Evolutionary conservation across 257 asterid genomes (phyloP), one percentile per base, ranked within the genome.

Genomic region (Paulownia fortunei): DNA sequence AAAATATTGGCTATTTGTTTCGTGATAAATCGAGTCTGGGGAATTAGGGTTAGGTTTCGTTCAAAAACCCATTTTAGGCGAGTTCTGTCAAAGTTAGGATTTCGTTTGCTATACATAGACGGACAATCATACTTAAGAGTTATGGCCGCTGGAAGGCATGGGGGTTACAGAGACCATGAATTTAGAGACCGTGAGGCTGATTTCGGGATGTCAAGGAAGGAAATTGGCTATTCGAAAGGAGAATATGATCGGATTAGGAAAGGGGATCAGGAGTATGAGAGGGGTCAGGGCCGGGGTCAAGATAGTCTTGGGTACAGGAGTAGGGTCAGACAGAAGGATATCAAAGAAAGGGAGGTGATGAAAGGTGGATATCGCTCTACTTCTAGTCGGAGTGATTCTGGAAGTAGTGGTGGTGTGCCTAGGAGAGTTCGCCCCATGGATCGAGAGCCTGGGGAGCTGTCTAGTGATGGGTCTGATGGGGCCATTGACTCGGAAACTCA

Each of bases 391-490:
- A 86, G 89, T 78, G 88, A 86, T 73, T 90, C 91, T 0, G 91
- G 90, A 23, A 81, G 87, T 55, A 79, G 86, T 60, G 80, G 82
- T 42, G 86, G 89, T 68, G 86, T 69, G 16, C 80, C 77, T 3
- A 75, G 76, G 84, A 81, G 88, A 1, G 87, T 63, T 13, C 69
- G 30, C 4, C 19, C 78, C 8, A n/a, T 65, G 52, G 98, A 90
- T 77, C 84, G 92, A 47, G 98, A 94, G 82, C 97, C 97, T 41
- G 98, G 98, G 74, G 98, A 94, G 84, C 80, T 94, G 82, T 90
- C 92, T 47, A 87, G 98, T 52, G 97, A 88, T 82, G 94, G 94
- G 13, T 94, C 97, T 83, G 97, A 90, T 82, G 97, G 82, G 66
- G 88, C 79, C 77, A 19, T 78, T 16, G 96, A 89, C 49, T 80